Base-by-base conservation (phyloP, 2,329 filamentous ascomycete species). In the Diaporthe capsici region DNA sequence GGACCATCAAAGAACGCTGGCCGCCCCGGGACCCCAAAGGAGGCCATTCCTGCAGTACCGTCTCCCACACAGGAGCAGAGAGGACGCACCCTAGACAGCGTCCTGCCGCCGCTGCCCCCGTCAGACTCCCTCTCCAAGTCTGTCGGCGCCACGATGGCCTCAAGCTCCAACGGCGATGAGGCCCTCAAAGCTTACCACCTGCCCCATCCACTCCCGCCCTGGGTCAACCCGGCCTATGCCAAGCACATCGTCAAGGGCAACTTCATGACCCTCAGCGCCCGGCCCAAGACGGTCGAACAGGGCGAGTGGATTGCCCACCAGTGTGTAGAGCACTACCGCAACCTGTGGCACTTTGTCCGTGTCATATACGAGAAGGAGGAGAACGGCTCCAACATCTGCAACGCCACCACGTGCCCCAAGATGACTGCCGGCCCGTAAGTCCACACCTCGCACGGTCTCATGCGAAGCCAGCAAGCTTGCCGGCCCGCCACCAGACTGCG, bases 231-330 rank as follows among this genome's bases (percentile, higher is more conserved):
- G 67, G 86, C 89, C 76, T 92, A 93, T 81, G 91, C 93, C 75
- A 93, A 92, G 80, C 90, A 96, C 80, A 95, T 96, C 77, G 94
- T 97, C 80, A 96, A 95, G 86, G 95, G 95, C 76, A 97, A 97
- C 85, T 97, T 97, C 83, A 94, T 96, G 92, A 97, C 95, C 8
- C 86, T 97, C 74, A 95, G 94, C 80, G 94, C 94, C 75, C 92
- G 94, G 83, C 95, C 95, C 17, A 94, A 94, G 84, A 94, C 95
- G 76, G 93, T 97, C 63, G 95, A 97, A 81, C 90, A 93, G 80
- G 95, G 94, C 77, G 95, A 97, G 85, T 97, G 95, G 95, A 88
- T 97, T 79, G 94, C 95, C 77, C 94, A 97, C 85, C 95, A 97
- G 88, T 94, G 95, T 78, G 94, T 96, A 79, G 94, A 97, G 86